Conservation (phyloP, 257 asterid genomes). For the Handroanthus guayacan region DNA sequence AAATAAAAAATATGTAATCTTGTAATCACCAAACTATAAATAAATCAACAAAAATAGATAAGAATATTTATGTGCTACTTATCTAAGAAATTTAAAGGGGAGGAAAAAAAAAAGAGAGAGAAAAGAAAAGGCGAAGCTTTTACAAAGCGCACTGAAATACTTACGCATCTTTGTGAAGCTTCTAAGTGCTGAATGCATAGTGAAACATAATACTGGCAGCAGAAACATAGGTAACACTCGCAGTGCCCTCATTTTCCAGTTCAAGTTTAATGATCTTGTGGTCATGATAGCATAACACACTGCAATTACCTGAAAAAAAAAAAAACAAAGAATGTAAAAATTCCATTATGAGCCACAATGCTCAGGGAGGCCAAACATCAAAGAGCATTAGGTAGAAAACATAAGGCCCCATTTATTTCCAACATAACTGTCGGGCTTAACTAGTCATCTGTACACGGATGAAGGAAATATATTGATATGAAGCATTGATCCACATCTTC, state of each 20-base stretch:
- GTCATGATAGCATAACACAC: conserved; percentile 84
- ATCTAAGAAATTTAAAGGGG: too few relatives aligned
- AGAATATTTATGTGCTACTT: neutral
- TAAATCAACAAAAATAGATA: neutral
- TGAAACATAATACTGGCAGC: conserved; percentile 68
- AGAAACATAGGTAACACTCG: conserved; percentile 89
- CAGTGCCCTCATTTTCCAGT: conserved; percentile 89
- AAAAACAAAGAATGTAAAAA: conserved; percentile 5
- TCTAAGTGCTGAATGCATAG: conserved; percentile 57
- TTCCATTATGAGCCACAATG: conserved; percentile 12
- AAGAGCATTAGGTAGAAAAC: conserved; percentile 11
- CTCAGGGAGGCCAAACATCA: neutral
- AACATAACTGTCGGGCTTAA: neutral
- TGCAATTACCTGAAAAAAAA: conserved; percentile 70
- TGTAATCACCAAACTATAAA: neutral
- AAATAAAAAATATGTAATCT: neutral
- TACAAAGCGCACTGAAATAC: conserved; percentile 37
- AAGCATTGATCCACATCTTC: neutral
- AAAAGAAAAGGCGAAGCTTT: neutral
- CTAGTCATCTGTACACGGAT: conserved; percentile 1
- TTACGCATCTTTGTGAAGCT: conserved; percentile 83
- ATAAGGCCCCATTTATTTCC: neutral
- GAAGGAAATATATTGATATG: neutral
- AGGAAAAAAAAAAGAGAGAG: neutral
- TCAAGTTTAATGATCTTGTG: conserved; percentile 70